Evolutionary conservation across 148 eudicot genomes (phyloP).

Genomic region (Arbutus unedo): DNA sequence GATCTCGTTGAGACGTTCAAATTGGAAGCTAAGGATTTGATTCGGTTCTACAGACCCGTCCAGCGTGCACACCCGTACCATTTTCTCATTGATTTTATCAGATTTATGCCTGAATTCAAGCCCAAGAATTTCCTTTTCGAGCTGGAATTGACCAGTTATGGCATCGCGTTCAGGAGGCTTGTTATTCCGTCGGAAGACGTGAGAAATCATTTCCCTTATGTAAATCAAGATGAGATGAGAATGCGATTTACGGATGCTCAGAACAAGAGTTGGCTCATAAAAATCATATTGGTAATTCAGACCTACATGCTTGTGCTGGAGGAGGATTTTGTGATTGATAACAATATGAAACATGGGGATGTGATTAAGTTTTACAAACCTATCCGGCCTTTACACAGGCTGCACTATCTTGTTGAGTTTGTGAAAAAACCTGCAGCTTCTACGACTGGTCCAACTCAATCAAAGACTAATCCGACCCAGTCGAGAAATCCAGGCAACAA

Average conservation of each 20-base stretch:
- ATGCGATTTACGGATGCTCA: neutral
- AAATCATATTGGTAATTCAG: neutral
- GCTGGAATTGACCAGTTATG: neutral
- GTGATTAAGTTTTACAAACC: neutral
- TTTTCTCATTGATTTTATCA: no score
- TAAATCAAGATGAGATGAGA: neutral
- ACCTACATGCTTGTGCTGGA: neutral
- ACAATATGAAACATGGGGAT: neutral
- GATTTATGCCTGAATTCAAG: no score
- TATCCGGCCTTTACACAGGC: neutral
- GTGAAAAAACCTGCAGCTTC: neutral
- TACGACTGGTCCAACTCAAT: no score
- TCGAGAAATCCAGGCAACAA: no score
- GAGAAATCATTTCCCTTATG: neutral
- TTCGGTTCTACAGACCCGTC: no score
- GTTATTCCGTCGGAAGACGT: neutral
- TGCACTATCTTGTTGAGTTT: neutral
- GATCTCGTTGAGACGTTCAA: no score
- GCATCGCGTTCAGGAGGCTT: neutral
- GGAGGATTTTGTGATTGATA: neutral
- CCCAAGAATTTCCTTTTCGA: neutral
- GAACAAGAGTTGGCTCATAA: neutral
- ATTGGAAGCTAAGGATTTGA: no score
- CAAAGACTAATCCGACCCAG: no score
- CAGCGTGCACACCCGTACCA: no score